phyloP scores from a whole-genome alignment of 345 rosid species.

The Populus ilicifolia region DNA sequence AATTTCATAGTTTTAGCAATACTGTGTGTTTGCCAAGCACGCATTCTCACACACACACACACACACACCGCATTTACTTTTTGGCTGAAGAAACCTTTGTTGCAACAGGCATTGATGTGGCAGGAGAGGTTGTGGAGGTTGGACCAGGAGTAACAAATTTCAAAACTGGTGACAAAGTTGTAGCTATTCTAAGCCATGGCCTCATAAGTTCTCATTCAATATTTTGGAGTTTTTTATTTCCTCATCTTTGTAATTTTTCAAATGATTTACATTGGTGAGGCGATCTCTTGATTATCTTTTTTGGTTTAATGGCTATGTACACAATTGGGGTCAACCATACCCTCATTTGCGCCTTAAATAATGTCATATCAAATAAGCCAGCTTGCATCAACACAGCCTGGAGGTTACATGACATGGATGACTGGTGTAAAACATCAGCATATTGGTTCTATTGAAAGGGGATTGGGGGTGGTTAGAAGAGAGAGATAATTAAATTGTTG shows the following conservation, averaged over 20 bases:
- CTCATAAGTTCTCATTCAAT: conserved; percentile 2
- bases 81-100: background rate
- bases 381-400: no score
- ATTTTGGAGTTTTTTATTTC: background rate
- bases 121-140: conserved; percentile 21
- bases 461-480: no score
- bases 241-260: background rate
- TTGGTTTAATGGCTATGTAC: no score
- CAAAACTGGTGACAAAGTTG: conserved; percentile 18
- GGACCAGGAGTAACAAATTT: conserved; percentile 10
- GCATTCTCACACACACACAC: no score
- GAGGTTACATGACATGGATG: no score
- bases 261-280: background rate
- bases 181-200: background rate
- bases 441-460: background rate
- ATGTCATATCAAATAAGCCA: no score
- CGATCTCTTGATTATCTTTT: background rate
- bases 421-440: no score
- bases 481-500: no score
- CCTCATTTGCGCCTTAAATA: no score
- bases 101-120: conserved; percentile 17
- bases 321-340: no score
- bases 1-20: background rate
- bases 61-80: background rate
- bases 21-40: background rate